These are phyloP conservation scores for Penicillium manginii DNA, from an alignment of 495 filamentous ascomycete species.

Conservation along the genomic window DNA sequence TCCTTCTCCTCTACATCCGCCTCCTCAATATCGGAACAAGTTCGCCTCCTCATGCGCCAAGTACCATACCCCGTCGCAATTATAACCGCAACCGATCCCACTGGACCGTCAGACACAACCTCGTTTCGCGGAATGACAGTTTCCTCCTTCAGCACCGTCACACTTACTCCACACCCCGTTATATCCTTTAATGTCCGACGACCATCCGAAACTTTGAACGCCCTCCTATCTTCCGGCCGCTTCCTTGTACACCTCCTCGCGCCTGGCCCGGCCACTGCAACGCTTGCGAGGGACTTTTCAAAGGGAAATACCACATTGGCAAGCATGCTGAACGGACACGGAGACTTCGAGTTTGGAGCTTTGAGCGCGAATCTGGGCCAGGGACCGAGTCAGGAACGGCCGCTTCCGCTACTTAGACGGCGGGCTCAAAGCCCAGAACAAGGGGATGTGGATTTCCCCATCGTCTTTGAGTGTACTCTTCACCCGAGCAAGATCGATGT, in stretches of 20 bases:
- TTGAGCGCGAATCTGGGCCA: conserved; percentile 6
- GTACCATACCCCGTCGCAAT: conserved; percentile 76
- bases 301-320: conserved; percentile 40
- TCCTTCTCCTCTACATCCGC: conserved; percentile 5
- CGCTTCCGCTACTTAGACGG: conserved; percentile 38
- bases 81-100: conserved; percentile 57
- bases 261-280: conserved; percentile 32
- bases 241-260: conserved; percentile 51
- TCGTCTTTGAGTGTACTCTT: conserved; percentile 46
- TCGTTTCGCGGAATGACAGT: conserved; percentile 70
- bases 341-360: conserved; percentile 41
- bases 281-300: conserved; percentile 49
- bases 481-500: conserved; percentile 43
- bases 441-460: conserved; percentile 35
- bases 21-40: conserved; percentile 37
- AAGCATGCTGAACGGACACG: conserved; percentile 33
- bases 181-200: conserved; percentile 79
- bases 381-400: conserved; percentile 11
- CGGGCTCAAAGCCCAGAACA: conserved; percentile 10
- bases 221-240: conserved; percentile 52
- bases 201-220: conserved; percentile 72
- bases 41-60: conserved; percentile 69
- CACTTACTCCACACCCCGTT: conserved; percentile 65
- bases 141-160: conserved; percentile 81
- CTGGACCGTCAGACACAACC: conserved; percentile 23